phyloP scores from a whole-genome alignment of 352 stramenopile genomes.

The Pythium phragmitis region DNA sequence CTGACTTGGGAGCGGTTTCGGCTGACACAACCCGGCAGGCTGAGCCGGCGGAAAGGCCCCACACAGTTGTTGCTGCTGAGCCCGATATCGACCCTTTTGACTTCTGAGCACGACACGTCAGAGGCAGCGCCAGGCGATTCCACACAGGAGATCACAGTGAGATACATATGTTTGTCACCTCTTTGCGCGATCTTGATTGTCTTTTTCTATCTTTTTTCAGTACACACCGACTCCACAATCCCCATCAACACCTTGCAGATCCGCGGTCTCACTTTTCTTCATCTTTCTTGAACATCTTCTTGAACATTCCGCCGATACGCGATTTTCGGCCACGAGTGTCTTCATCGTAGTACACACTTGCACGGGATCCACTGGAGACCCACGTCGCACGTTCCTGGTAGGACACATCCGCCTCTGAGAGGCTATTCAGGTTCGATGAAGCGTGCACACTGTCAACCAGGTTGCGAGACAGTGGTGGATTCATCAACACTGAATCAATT shows the following conservation, averaged over 20 bases:
- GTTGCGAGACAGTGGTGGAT: slow-evolving; percentile 28
- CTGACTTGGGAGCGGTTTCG: not conserved
- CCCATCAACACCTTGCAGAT: not conserved
- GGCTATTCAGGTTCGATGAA: slow-evolving; percentile 18
- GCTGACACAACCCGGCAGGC: slow-evolving; percentile 13
- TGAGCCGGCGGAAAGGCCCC: slow-evolving; percentile 17
- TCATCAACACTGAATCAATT: slow-evolving; percentile 33
- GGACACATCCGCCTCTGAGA: slow-evolving; percentile 14
- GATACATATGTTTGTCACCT: slow-evolving; percentile 24
- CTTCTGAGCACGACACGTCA: slow-evolving; percentile 18
- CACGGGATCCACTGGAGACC: slow-evolving; percentile 31
- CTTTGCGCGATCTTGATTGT: not conserved
- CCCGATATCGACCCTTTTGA: slow-evolving; percentile 30
- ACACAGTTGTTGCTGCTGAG: not conserved
- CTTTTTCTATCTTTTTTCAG: slow-evolving; percentile 16
- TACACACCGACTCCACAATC: not conserved
- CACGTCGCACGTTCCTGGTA: slow-evolving; percentile 32
- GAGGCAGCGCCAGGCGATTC: not conserved
- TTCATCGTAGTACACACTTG: slow-evolving; percentile 67
- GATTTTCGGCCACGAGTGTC: slow-evolving; percentile 65
- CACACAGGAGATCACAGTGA: slow-evolving; percentile 22
- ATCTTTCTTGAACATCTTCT: slow-evolving; percentile 91
- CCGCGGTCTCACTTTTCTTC: slow-evolving; percentile 6
- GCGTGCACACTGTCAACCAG: slow-evolving; percentile 27
- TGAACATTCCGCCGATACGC: slow-evolving; percentile 83